Evolutionary conservation across 306 rosid genomes (phyloP).

Genomic region (Quercus ilex): DNA sequence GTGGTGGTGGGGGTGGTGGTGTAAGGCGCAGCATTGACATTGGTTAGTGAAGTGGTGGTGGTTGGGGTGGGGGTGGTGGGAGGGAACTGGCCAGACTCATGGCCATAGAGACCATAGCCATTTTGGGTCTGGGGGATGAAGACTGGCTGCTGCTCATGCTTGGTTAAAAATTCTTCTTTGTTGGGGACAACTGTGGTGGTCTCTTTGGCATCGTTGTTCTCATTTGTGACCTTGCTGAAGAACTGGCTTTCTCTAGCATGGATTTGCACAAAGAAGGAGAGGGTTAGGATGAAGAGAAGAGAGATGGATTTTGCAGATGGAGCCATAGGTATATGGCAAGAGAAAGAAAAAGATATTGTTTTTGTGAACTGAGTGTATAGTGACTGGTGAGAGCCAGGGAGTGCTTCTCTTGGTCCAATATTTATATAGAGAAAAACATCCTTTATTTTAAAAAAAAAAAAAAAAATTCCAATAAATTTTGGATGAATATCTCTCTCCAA

Average conservation of each 20-base stretch:
- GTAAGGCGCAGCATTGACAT: conserved; percentile 14
- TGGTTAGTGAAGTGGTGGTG: conserved; percentile 16
- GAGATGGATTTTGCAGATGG: conserved; percentile 24
- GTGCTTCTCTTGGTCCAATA: conserved; percentile 3
- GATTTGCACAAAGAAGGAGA: conserved; percentile 45
- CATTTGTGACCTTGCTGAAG: conserved; percentile 75
- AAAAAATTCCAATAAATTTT: no score
- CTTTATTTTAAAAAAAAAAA: background rate
- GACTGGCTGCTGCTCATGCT: conserved; percentile 47
- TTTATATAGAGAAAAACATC: conserved; percentile 41
- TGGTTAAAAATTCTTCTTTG: conserved; percentile 28
- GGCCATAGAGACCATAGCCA: conserved; percentile 88
- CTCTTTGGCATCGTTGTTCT: conserved; percentile 35
- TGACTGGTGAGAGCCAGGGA: background rate
- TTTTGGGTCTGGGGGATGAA: conserved; percentile 61
- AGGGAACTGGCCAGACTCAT: conserved; percentile 49
- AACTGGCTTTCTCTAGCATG: conserved; percentile 71
- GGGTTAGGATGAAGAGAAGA: conserved; percentile 40
- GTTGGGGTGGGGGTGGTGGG: conserved; percentile 27
- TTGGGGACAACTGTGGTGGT: conserved; percentile 28
- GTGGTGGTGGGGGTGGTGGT: conserved; percentile 24
- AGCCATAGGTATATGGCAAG: conserved; percentile 48
- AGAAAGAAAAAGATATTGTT: background rate
- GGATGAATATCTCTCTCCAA: background rate
- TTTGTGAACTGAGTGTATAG: background rate